Evolutionary conservation across 169 alveolate species (phyloP).

Genomic region (Eimeria falciformis): DNA sequence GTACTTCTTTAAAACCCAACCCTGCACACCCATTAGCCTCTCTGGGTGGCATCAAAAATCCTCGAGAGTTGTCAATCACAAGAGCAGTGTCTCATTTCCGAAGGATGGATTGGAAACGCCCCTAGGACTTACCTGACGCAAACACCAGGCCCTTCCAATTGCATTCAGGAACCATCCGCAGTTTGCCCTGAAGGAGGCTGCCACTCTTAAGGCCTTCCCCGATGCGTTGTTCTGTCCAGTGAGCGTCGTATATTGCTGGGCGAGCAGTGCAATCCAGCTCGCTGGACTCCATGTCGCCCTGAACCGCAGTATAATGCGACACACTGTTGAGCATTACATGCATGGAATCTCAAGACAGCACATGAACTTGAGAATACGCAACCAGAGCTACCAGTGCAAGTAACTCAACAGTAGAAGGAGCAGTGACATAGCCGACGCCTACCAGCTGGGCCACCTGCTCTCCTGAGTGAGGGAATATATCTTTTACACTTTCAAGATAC

Average conservation of each 20-base stretch:
- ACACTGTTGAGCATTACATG: no score
- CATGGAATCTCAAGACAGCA: neutral
- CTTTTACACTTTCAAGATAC: neutral
- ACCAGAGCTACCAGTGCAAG: neutral
- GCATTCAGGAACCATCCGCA: slow-evolving; percentile 29
- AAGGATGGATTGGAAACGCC: no score
- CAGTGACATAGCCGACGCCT: neutral
- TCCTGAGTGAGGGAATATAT: slow-evolving; percentile 17
- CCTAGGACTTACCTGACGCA: neutral
- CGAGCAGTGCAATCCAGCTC: neutral
- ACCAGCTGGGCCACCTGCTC: slow-evolving; percentile 50
- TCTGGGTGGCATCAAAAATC: neutral
- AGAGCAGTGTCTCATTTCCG: no score
- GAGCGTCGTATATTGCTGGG: slow-evolving; percentile 12
- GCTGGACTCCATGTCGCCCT: no score
- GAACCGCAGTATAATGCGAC: no score
- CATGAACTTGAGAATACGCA: neutral
- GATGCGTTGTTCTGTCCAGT: neutral
- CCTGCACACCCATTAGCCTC: neutral
- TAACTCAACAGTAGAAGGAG: neutral
- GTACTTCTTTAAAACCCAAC: neutral
- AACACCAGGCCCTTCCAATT: slow-evolving; percentile 32
- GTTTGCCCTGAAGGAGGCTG: slow-evolving; percentile 2
- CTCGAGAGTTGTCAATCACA: no score
- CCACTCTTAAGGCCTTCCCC: neutral